Percentiles rank a stretch among this genome's conserved stretches.
These are phyloP conservation scores for Hypomyces perniciosus DNA, from an alignment of 2,329 filamentous ascomycete genomes.

Conservation along the genomic window DNA sequence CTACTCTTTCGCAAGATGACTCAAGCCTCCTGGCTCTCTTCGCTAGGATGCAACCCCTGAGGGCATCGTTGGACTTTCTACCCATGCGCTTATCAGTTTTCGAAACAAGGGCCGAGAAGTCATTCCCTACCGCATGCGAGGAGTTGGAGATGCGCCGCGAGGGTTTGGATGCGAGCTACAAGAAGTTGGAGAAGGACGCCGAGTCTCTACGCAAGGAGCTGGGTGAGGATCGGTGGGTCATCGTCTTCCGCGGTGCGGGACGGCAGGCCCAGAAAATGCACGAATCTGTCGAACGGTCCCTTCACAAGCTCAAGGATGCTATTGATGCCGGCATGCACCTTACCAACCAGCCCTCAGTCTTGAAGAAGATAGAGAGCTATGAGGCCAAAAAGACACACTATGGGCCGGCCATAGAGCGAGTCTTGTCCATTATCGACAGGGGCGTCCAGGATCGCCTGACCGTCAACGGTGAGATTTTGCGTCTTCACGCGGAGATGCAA, in stretches of 20 bases:
- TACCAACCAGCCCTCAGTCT: constrained; percentile 61
- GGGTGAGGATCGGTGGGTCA: constrained; percentile 91
- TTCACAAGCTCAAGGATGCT: constrained; percentile 73
- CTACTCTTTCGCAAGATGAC: constrained; percentile 66
- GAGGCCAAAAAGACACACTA: constrained; percentile 95
- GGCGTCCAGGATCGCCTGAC: constrained; percentile 94
- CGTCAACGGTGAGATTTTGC: constrained; percentile 90
- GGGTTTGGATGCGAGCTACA: constrained; percentile 77
- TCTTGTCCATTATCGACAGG: constrained; percentile 87
- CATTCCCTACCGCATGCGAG: constrained; percentile 86
- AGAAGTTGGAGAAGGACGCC: constrained; percentile 81
- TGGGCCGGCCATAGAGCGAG: constrained; percentile 83
- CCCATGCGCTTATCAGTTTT: constrained; percentile 92
- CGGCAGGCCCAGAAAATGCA: constrained; percentile 94
- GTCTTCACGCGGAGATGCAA: constrained; percentile 79
- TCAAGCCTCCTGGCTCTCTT: constrained; percentile 84
- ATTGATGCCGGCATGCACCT: constrained; percentile 70
- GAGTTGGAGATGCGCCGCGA: constrained; percentile 73
- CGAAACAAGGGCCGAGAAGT: constrained; percentile 64
- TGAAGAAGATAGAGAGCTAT: constrained; percentile 85
- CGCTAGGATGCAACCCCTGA: constrained; percentile 88
- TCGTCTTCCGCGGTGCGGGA: constrained; percentile 90
- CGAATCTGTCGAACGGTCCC: constrained; percentile 85
- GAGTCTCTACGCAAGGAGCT: constrained; percentile 84
- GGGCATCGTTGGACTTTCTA: constrained; percentile 89